Conservation (phyloP, 192 early-diverging fungal genomes). For the Entomortierella chlamydospora region DNA sequence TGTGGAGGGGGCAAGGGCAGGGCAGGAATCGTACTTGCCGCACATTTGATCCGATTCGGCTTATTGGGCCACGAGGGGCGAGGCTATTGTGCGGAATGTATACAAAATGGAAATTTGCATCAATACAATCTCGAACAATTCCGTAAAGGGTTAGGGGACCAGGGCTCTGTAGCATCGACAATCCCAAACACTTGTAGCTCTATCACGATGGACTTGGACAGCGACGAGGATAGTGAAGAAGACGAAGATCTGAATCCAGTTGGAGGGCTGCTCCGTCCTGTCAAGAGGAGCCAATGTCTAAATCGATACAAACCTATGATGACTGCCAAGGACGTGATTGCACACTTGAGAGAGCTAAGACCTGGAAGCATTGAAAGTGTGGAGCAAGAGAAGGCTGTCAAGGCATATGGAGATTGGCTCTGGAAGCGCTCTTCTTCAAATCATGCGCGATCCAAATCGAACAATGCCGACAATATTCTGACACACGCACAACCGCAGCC, state of each 20-base stretch:
- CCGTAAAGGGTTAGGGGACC: slow-evolving; percentile 29
- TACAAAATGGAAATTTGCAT: slow-evolving; percentile 27
- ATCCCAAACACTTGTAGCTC: slow-evolving; percentile 22
- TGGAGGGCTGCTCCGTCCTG: slow-evolving; percentile 2
- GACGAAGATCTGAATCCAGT: not conserved
- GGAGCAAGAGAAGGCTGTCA: slow-evolving; percentile 46
- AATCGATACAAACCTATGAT: slow-evolving; percentile 41
- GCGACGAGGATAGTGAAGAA: slow-evolving; percentile 11
- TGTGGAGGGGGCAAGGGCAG: slow-evolving; percentile 51
- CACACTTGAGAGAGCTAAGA: slow-evolving; percentile 32
- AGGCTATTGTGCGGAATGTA: slow-evolving; percentile 35
- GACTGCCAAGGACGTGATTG: slow-evolving; percentile 39
- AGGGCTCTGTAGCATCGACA: slow-evolving; percentile 11
- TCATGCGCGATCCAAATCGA: slow-evolving; percentile 1
- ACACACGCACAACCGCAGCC: not conserved
- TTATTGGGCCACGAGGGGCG: slow-evolving; percentile 30
- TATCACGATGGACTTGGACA: not conserved
- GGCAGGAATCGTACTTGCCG: slow-evolving; percentile 46
- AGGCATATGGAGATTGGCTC: slow-evolving; percentile 44
- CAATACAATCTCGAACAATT: slow-evolving; percentile 38
- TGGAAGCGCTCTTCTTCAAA: slow-evolving; percentile 38
- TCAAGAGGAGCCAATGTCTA: slow-evolving; percentile 24
- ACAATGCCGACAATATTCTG: not conserved
- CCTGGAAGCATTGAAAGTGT: slow-evolving; percentile 47
- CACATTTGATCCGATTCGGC: slow-evolving; percentile 47